Evolutionary conservation across 306 rosid species (phyloP), one percentile per base, ranked within the genome.

Genomic region (Gastrolobium villosum): DNA sequence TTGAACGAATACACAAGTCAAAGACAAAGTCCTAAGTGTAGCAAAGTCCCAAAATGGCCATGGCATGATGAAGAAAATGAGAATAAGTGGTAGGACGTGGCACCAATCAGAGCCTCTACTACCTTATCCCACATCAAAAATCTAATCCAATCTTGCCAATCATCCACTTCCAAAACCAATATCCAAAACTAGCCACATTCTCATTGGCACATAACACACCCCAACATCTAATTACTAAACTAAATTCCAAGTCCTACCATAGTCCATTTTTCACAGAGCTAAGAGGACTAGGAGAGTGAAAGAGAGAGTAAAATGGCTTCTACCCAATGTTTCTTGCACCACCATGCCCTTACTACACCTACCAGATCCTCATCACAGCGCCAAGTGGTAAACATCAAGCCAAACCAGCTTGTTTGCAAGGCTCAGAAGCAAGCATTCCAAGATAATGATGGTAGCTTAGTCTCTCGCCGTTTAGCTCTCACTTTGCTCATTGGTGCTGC

Each of bases 391-490:
- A 75, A 31, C 79, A 59, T 66, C 71, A 93, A 87, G 82, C 79
- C 93, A 5, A 70, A 78, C 78, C 87, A 79, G 46, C 65, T 95
- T 4, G 85, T 90, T 26, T 91, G 96, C 89, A 81, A 84, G 68
- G 98, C 98, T 10, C 97, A 91, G 85, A 91, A 92, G 78, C 94
- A 92, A 52, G 45, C 80, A 1, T 9, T n/a, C 6, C 86, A 73
- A 56, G 91, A 86, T 52, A 93, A 85, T 41, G 89, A 82, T 20
- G 74, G 14, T 36, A 26, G 40, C 41, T 48, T 49, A 30, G 57
- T 96, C 66, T 96, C 98, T 76, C 92, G 99, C 57, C 84, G 97
- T 0, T 88, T 96, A 79, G 99, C 99, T 60, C 94, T 96, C 52
- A 86, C 98, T 4, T 89, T 90, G 34, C 94, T 96, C 82, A 79